A percentile compares a stretch with the other conserved stretches of the same genome.
Conservation (phyloP, 2,329 filamentous ascomycete species). For the Alternaria metachromatica region DNA sequence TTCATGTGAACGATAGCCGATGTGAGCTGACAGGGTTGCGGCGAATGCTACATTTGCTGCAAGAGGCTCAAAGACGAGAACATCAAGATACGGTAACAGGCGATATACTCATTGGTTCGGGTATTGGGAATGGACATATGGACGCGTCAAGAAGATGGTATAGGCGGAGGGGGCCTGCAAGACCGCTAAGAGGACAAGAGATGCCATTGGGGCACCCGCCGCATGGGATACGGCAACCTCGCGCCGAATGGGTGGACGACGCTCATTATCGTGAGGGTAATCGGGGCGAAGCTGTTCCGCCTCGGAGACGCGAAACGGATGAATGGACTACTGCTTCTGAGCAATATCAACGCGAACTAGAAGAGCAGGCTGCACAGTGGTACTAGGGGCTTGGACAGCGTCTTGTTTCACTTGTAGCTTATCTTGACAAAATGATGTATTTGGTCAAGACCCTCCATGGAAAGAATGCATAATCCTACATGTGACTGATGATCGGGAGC, state of each 20-base stretch:
- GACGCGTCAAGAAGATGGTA: accelerated
- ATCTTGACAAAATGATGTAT: neutral
- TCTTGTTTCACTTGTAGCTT: neutral
- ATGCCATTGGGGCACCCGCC: neutral
- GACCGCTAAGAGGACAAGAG: neutral
- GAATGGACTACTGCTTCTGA: neutral
- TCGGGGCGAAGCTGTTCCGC: neutral
- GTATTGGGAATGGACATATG: neutral
- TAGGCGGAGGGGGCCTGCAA: neutral
- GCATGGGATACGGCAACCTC: neutral
- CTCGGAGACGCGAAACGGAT: neutral
- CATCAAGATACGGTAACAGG: neutral
- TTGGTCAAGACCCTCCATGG: neutral
- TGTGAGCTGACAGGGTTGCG: neutral
- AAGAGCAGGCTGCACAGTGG: neutral
- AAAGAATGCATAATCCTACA: neutral
- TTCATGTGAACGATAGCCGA: neutral
- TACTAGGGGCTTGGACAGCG: neutral
- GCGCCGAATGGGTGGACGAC: neutral
- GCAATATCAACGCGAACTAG: neutral
- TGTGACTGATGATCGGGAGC: neutral
- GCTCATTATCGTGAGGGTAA: neutral
- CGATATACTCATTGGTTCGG: neutral
- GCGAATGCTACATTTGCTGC: neutral
- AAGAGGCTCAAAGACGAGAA: neutral